Percentiles rank a stretch among this genome's conserved stretches.
Conservation (phyloP, 2,329 filamentous ascomycete genomes). For the Ophiostoma sp. region DNA sequence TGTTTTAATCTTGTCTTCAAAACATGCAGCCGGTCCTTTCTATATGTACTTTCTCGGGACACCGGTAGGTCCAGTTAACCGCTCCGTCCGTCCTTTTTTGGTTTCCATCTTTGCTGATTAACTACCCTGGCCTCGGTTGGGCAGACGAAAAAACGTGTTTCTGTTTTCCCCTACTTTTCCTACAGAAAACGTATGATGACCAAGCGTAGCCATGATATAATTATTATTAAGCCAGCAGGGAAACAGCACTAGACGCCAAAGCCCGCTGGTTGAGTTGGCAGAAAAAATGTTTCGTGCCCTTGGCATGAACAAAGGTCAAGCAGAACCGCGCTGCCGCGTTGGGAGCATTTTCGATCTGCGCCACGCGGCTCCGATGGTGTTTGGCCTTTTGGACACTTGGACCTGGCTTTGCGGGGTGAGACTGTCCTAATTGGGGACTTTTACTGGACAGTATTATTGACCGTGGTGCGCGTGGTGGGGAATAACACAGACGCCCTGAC, state of each 20-base stretch:
- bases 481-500: not conserved
- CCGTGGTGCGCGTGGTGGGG: not conserved
- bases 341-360: not conserved
- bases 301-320: not conserved
- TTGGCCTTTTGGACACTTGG: not conserved
- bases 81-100: not conserved
- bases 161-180: not conserved
- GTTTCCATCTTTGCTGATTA: not conserved
- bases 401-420: not conserved
- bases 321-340: not conserved
- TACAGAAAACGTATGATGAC: not conserved
- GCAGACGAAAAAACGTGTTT: not conserved
- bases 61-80: not conserved
- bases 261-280: not conserved
- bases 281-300: not conserved
- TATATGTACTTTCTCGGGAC: slow-evolving; percentile 1
- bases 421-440: not conserved
- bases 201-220: not conserved
- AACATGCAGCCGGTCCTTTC: not conserved
- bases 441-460: not conserved
- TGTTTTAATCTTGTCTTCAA: not conserved
- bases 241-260: not conserved
- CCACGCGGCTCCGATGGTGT: not conserved
- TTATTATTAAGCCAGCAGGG: not conserved
- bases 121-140: not conserved